These are phyloP conservation scores for Talaromyces nanjingensis DNA, from an alignment of 495 filamentous ascomycete genomes.

Conservation along the genomic window DNA sequence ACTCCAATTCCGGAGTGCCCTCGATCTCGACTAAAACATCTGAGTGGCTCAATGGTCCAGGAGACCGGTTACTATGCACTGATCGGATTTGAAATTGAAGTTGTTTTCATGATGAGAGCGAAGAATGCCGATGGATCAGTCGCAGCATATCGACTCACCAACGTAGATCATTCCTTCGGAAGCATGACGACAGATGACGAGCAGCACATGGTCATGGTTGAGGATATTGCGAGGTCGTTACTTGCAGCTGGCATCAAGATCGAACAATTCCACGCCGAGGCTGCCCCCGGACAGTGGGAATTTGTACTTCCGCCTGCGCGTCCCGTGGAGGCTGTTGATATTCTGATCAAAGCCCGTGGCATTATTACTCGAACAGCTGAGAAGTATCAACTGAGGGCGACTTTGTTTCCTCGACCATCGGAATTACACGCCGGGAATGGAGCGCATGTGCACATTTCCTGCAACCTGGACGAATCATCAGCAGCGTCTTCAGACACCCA, in stretches of 20 bases:
- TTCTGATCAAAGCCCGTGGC: conserved; percentile 57
- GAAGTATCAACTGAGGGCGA: conserved; percentile 45
- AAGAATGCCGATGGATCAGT: conserved; percentile 1
- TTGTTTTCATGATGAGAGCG: conserved; percentile 49
- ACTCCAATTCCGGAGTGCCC: conserved; percentile 42
- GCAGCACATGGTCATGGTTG: conserved; percentile 44
- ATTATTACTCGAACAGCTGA: conserved; percentile 52
- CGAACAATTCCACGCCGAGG: conserved; percentile 64
- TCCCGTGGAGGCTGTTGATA: conserved; percentile 59
- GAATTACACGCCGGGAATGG: conserved; percentile 49
- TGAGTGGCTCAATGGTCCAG: conserved; percentile 31
- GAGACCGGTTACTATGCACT: conserved; percentile 41
- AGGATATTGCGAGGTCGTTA: conserved; percentile 47
- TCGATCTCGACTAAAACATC: conserved; percentile 38
- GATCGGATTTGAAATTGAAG: conserved; percentile 70
- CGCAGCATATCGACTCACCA: conserved; percentile 7
- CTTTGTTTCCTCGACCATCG: conserved; percentile 61
- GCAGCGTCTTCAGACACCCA: conserved; percentile 3
- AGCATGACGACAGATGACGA: conserved; percentile 15
- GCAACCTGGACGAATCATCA: conserved; percentile 24
- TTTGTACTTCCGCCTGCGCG: conserved; percentile 56
- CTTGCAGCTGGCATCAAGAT: conserved; percentile 48
- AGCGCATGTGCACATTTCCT: conserved; percentile 61
- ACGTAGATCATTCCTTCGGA: conserved; percentile 10
- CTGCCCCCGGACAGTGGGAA: conserved; percentile 63